These are phyloP conservation scores for Crithidia bombi DNA, from an alignment of 208 protist species.

Conservation along the genomic window DNA sequence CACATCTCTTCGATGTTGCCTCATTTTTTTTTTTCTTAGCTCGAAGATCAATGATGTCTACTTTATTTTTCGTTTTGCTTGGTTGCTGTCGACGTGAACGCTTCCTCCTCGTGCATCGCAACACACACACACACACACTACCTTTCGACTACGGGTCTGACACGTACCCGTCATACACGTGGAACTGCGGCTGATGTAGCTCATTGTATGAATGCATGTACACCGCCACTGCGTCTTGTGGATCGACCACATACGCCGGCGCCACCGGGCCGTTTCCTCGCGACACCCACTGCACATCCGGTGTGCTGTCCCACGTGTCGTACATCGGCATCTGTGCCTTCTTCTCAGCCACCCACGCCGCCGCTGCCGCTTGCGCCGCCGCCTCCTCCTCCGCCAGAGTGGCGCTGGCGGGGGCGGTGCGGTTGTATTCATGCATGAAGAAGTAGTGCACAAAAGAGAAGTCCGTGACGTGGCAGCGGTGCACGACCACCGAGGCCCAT, in stretches of 20 bases:
- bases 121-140: neutral
- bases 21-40: too few relatives aligned
- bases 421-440: neutral
- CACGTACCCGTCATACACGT: conserved; percentile 1
- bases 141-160: conserved; percentile 1
- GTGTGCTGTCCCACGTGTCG: neutral
- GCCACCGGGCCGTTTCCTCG: neutral
- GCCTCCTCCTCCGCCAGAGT: neutral
- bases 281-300: conserved; percentile 3
- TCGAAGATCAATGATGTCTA: too few relatives aligned
- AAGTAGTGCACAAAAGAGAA: conserved; percentile 5
- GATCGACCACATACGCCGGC: neutral
- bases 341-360: neutral
- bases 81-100: too few relatives aligned
- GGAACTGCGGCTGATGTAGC: neutral
- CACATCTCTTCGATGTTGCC: too few relatives aligned
- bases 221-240: neutral
- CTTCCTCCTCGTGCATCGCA: neutral
- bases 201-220: neutral
- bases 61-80: too few relatives aligned
- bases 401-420: neutral
- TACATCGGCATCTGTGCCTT: neutral
- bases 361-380: neutral
- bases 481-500: conserved; percentile 18
- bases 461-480: conserved; percentile 1